Conservation (phyloP, 768 basidiomycete species). For the Lactarius indigo region DNA sequence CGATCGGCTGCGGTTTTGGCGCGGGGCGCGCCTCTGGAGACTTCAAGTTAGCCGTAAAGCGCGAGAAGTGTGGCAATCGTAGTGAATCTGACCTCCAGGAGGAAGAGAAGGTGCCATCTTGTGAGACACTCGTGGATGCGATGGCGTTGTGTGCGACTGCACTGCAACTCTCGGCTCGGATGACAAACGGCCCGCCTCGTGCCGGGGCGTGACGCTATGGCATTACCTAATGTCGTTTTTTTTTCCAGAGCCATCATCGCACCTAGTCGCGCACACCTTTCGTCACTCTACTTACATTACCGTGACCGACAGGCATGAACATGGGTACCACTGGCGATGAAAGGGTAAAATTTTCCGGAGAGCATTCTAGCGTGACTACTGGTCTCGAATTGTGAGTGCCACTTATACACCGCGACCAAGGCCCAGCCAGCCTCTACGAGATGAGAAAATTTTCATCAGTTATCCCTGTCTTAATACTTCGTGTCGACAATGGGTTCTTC, state of each 20-base stretch:
- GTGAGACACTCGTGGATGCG: neutral
- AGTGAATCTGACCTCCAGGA: conserved; percentile 14
- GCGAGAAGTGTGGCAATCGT: neutral
- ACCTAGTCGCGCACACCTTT: too few relatives aligned
- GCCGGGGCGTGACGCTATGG: neutral
- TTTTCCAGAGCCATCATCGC: neutral
- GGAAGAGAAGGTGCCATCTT: conserved; percentile 15
- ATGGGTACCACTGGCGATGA: too few relatives aligned
- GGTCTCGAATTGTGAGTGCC: conserved; percentile 4
- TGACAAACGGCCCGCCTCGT: neutral
- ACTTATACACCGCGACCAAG: neutral
- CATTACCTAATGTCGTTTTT: neutral
- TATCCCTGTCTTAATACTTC: conserved; percentile 25
- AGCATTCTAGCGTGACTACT: too few relatives aligned
- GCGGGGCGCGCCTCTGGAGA: conserved; percentile 38
- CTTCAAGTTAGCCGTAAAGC: conserved; percentile 8
- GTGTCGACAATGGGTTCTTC: conserved; percentile 16
- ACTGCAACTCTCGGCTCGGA: too few relatives aligned
- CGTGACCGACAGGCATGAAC: too few relatives aligned
- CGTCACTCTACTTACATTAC: too few relatives aligned
- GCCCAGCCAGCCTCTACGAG: neutral
- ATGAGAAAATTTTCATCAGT: conserved; percentile 23
- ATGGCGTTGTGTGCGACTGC: neutral
- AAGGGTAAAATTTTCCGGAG: neutral
- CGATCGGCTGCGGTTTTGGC: conserved; percentile 61